Evolutionary conservation across 345 rosid genomes (phyloP), one percentile per base, ranked within the genome.

Genomic region (Eucalyptus shirleyi): DNA sequence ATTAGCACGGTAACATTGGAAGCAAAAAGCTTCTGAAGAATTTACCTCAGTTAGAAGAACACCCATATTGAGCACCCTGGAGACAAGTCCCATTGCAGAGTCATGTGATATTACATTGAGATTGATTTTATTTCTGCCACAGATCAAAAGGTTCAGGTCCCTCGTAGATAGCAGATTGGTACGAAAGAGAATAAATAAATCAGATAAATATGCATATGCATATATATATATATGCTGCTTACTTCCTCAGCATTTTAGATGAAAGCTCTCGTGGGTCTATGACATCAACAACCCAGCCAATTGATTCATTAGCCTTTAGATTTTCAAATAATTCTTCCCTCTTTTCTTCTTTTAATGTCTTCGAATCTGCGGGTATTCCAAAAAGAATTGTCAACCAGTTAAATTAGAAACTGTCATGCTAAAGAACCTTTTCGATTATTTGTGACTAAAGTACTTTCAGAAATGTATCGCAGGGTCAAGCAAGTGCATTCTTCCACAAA

Each of bases 211-310:
- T 51, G 55, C 21, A 51, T 51, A 51, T 18, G 9, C 9, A 51
- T 51, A 50, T 50, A 50, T 50, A 45, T 23, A 12, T 12, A 53
- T 44, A 67, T 13, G 19, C 24, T 65, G 94, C 96, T 87, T 50
- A 98, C 99, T 92, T 96, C 88, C 92, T 95, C 5, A 97, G 96
- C 99, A 98, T 98, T 91, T 97, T 96, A 87, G 97, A 94, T 19
- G 99, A 98, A 89, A 98, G 98, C 92, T 96, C 99, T 90, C 94
- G 94, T 10, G 98, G 99, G 92, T 96, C 99, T 91, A 97, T 98
- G 91, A 98, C 94, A 94, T 98, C 99, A 89, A 96, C 98, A 82
- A 95, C 97, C 99, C 99, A 98, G 87, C 99, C 99, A 92, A 98
- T 89, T 45, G 96, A 97, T 16, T 95, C 94, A 62, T 96, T 92